Evolutionary conservation across 345 rosid genomes (phyloP).

Genomic region (Linum usitatissimum): DNA sequence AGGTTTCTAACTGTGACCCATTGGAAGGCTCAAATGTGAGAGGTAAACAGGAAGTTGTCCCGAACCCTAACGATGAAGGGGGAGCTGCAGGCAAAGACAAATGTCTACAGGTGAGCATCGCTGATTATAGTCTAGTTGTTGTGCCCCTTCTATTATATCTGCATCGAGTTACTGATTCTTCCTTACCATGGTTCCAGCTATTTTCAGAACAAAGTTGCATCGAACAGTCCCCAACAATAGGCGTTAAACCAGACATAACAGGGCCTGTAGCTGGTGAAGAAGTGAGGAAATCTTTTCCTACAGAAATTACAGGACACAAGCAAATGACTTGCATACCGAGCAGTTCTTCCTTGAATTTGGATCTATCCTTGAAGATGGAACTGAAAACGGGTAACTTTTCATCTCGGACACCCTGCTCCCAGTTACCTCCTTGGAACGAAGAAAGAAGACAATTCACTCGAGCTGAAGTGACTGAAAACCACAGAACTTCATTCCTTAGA

Average conservation of each 20-base stretch:
- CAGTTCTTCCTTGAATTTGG: conserved; percentile 18
- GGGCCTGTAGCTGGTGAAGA: conserved; percentile 11
- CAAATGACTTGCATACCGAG: conserved; percentile 13
- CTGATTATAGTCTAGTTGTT: not conserved
- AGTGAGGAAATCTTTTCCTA: conserved; percentile 6
- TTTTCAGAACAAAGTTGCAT: conserved; percentile 23
- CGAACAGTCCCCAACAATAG: not conserved
- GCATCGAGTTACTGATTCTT: not conserved
- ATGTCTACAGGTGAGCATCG: conserved; percentile 29
- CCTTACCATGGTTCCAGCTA: conserved; percentile 19
- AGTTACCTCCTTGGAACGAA: conserved; percentile 8
- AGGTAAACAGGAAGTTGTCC: conserved; percentile 9
- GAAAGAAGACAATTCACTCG: conserved; percentile 15
- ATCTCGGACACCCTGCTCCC: conserved; percentile 6
- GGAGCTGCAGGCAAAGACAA: conserved; percentile 16
- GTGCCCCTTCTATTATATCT: not conserved
- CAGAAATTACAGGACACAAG: conserved; percentile 12
- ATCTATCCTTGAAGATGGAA: conserved; percentile 19
- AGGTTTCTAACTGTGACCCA: conserved; percentile 9
- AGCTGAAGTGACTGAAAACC: conserved; percentile 18
- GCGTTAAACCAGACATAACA: conserved; percentile 6
- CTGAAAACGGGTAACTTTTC: conserved; percentile 14
- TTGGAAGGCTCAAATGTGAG: conserved; percentile 8
- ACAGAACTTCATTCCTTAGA: conserved; percentile 17
- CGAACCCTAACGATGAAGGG: conserved; percentile 5